Conservation (phyloP, 305 asterid genomes). For the Fraxinus albicans region DNA sequence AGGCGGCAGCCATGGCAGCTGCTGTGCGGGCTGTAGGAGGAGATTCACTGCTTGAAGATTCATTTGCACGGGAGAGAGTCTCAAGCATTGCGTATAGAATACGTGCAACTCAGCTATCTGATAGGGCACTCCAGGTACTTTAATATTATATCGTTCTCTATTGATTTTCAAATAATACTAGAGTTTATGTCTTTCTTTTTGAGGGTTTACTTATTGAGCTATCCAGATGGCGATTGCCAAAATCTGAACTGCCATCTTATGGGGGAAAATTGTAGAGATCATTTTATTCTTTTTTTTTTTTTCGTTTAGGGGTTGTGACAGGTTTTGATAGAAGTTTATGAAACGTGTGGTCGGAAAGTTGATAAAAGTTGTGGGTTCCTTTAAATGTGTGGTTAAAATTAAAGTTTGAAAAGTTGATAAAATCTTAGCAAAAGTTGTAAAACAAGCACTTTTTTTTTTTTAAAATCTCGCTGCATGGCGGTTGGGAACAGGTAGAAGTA, state of each 20-base stretch:
- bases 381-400: neutral
- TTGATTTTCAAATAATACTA: neutral
- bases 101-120: conserved; percentile 92
- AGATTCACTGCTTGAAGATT: conserved; percentile 94
- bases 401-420: neutral
- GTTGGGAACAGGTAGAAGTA: neutral
- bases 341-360: neutral
- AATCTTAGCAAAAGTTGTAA: neutral
- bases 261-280: neutral
- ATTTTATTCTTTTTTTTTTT: neutral
- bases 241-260: neutral
- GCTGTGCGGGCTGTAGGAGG: conserved; percentile 99
- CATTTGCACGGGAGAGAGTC: conserved; percentile 97
- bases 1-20: conserved; percentile 98
- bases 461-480: neutral
- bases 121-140: conserved; percentile 86
- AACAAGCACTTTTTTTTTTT: neutral
- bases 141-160: conserved; percentile 5
- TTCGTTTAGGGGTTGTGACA: neutral
- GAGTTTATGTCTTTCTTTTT: neutral
- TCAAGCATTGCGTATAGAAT: conserved; percentile 94
- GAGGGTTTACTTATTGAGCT: neutral
- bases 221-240: neutral
- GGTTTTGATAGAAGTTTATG: neutral
- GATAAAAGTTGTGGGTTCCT: neutral